Evolutionary conservation across 1,284 basidiomycete species (phyloP).

Genomic region (Gastroboletus turbinatus): DNA sequence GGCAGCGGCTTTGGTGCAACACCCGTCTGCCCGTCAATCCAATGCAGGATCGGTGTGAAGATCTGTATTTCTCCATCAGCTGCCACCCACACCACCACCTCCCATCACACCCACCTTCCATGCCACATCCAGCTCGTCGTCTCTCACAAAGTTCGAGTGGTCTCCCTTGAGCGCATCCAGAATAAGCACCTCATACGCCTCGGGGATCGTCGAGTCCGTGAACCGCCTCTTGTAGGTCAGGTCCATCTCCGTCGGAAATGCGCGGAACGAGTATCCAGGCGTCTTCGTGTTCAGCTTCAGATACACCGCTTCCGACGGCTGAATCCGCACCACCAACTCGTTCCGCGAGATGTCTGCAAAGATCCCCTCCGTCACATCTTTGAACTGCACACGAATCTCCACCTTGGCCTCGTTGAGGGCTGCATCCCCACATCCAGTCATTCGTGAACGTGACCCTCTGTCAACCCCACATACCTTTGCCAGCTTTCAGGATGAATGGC

Average conservation of each 20-base stretch:
- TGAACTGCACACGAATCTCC: slow-evolving; percentile 95
- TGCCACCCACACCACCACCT: slow-evolving; percentile 3
- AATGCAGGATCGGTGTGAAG: slow-evolving; percentile 92
- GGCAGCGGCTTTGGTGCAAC: slow-evolving; percentile 65
- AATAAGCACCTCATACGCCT: slow-evolving; percentile 92
- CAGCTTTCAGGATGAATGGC: slow-evolving; percentile 95
- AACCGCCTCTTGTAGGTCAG: slow-evolving; percentile 95
- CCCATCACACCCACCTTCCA: slow-evolving; percentile 72
- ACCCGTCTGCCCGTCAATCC: slow-evolving; percentile 76
- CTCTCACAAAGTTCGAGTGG: slow-evolving; percentile 90
- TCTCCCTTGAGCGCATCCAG: slow-evolving; percentile 87
- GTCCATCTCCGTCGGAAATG: slow-evolving; percentile 94
- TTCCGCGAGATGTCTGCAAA: slow-evolving; percentile 94
- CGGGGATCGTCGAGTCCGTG: slow-evolving; percentile 84
- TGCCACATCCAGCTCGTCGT: slow-evolving; percentile 92
- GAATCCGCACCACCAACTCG: slow-evolving; percentile 94
- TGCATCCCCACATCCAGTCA: slow-evolving; percentile 32
- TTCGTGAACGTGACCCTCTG: slow-evolving; percentile 2
- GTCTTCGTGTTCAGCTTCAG: slow-evolving; percentile 94
- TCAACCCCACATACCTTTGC: slow-evolving; percentile 71
- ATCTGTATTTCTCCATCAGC: slow-evolving; percentile 52
- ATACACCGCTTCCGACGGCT: slow-evolving; percentile 93
- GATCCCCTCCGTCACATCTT: slow-evolving; percentile 93
- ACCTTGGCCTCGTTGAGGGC: slow-evolving; percentile 97
- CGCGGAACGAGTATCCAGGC: slow-evolving; percentile 86